phyloP scores from a whole-genome alignment of 2,329 filamentous ascomycete genomes.

The Trichophyton benhamiae region DNA sequence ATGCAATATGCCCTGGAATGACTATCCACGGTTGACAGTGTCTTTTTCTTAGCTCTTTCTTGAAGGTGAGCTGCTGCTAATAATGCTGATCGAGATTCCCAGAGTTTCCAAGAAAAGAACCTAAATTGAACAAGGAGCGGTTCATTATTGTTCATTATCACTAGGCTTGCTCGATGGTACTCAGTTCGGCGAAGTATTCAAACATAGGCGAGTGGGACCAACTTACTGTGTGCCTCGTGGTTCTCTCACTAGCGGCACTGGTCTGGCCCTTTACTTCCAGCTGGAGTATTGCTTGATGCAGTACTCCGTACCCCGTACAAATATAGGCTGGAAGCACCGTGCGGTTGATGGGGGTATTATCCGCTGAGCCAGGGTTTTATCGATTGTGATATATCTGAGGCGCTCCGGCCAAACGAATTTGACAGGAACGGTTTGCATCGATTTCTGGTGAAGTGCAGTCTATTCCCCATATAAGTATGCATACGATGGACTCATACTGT shows the following conservation, averaged over 20 bases:
- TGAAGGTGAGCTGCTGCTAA: not conserved
- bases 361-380: no score
- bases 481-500: no score
- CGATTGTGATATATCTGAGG: no score
- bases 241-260: not conserved
- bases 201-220: not conserved
- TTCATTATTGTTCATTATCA: not conserved
- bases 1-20: not conserved
- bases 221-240: not conserved
- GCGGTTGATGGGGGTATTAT: no score
- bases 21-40: not conserved
- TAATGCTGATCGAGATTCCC: not conserved
- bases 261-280: not conserved
- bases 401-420: no score
- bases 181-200: not conserved
- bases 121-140: not conserved
- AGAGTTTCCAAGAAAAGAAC: not conserved
- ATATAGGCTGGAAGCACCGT: not conserved
- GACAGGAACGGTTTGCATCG: no score
- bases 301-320: not conserved
- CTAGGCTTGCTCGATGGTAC: not conserved
- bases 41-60: not conserved
- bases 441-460: no score
- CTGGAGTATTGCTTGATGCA: not conserved
- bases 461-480: no score